Conservation (phyloP, 2,329 filamentous ascomycete species). For the Colletotrichum spaethianum region DNA sequence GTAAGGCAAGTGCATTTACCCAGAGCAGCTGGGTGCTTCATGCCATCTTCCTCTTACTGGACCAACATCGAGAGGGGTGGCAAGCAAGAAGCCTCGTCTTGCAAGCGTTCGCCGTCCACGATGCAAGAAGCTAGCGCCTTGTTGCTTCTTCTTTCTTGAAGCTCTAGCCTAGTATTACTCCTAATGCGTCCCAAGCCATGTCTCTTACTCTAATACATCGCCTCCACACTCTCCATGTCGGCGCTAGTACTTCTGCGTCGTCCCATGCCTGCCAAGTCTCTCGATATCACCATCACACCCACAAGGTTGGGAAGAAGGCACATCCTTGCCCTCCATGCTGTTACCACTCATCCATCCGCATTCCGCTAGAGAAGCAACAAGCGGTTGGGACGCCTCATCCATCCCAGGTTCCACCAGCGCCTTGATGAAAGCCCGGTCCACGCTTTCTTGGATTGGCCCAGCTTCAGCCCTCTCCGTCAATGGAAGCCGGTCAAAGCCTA, state of each 20-base stretch:
- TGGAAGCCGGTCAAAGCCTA: conserved; percentile 16
- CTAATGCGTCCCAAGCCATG: conserved; percentile 14
- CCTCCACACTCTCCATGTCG: conserved; percentile 5
- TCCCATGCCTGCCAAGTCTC: conserved; percentile 26
- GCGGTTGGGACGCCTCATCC: conserved; percentile 19
- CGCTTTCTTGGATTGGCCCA: conserved; percentile 26
- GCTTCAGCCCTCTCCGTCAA: conserved; percentile 37
- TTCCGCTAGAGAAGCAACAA: conserved; percentile 12
- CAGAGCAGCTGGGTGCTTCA: neutral
- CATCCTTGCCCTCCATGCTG: conserved; percentile 19
- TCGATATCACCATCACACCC: conserved; percentile 28
- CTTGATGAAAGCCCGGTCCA: neutral
- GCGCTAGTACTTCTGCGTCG: conserved; percentile 33
- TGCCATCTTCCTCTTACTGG: neutral
- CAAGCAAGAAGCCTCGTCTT: neutral
- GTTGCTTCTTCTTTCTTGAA: conserved; percentile 9
- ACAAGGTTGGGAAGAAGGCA: conserved; percentile 15
- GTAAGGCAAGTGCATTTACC: neutral
- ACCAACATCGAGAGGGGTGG: neutral
- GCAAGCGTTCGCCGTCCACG: neutral
- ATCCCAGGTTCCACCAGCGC: conserved; percentile 13
- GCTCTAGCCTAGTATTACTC: neutral
- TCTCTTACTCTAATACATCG: conserved; percentile 32
- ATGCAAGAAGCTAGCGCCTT: conserved; percentile 18
- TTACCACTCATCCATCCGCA: conserved; percentile 5